Evolutionary conservation across 2,329 filamentous ascomycete species (phyloP).

Genomic region (Aspergillus tubingensis): DNA sequence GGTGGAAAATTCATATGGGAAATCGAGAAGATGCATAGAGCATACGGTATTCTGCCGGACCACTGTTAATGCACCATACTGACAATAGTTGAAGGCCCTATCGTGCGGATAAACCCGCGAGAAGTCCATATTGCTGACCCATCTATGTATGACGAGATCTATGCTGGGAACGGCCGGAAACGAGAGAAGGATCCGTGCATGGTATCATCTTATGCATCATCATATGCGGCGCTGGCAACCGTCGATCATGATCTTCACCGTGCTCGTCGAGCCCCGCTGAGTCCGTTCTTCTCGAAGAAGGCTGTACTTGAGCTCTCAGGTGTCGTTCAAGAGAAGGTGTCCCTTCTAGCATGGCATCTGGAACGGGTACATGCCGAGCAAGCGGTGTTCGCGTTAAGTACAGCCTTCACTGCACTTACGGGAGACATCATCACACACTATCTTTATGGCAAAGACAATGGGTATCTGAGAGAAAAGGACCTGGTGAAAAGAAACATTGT

Average conservation of each 20-base stretch:
- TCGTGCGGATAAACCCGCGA: constrained; percentile 36
- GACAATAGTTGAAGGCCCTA: background rate
- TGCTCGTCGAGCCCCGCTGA: constrained; percentile 41
- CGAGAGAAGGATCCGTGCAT: constrained; percentile 25
- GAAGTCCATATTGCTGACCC: constrained; percentile 40
- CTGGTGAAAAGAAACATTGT: background rate
- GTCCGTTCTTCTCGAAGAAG: constrained; percentile 45
- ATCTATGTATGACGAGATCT: constrained; percentile 35
- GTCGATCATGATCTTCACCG: constrained; percentile 42
- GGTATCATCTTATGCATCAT: constrained; percentile 18
- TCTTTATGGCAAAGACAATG: constrained; percentile 3
- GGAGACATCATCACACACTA: constrained; percentile 13
- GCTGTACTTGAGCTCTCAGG: background rate
- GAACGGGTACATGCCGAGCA: background rate
- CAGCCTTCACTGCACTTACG: constrained; percentile 6
- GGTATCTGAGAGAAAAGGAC: background rate
- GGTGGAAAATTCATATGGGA: constrained; percentile 33
- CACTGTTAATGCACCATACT: background rate
- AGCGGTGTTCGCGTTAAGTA: background rate
- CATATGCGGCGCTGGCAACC: constrained; percentile 32
- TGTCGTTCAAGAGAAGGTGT: background rate
- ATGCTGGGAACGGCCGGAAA: constrained; percentile 19
- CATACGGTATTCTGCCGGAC: constrained; percentile 30
- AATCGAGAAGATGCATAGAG: constrained; percentile 34
- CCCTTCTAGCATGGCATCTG: background rate